These are phyloP conservation scores for Staphylotrichum longicolle DNA, from an alignment of 495 filamentous ascomycete species.

Conservation along the genomic window DNA sequence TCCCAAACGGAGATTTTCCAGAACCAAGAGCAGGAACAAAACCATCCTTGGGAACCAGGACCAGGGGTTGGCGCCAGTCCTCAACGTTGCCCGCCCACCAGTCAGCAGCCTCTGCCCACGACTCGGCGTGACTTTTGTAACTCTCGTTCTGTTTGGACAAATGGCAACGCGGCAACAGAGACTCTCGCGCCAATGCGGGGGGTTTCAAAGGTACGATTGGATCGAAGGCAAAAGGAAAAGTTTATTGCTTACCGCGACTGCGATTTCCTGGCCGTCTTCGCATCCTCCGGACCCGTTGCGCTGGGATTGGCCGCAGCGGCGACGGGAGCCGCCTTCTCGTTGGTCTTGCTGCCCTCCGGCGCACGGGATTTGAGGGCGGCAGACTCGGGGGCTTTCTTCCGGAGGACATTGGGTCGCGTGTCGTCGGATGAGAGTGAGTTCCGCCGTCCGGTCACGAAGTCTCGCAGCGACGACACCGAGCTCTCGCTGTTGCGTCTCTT, in stretches of 20 bases:
- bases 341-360: too few species aligned
- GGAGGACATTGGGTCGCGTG: background rate
- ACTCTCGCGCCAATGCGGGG: background rate
- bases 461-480: conserved; percentile 3
- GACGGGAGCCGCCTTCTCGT: background rate
- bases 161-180: conserved; percentile 6
- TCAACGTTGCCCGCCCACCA: conserved; percentile 9
- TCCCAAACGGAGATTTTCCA: conserved; percentile 1
- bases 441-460: conserved; percentile 13
- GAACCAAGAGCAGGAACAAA: background rate
- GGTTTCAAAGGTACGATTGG: background rate
- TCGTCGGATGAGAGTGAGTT: conserved; percentile 12
- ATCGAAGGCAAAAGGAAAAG: background rate
- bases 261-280: background rate
- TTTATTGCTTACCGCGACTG: conserved; percentile 8
- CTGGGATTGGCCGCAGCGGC: background rate
- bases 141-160: background rate
- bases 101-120: background rate
- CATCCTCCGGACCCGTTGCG: background rate
- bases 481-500: conserved; percentile 20
- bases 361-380: background rate
- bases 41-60: background rate
- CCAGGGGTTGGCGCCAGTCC: background rate
- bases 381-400: conserved; percentile 10
- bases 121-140: background rate